These are phyloP conservation scores for Collybia nuda DNA, from an alignment of 768 basidiomycete genomes.

Conservation along the genomic window DNA sequence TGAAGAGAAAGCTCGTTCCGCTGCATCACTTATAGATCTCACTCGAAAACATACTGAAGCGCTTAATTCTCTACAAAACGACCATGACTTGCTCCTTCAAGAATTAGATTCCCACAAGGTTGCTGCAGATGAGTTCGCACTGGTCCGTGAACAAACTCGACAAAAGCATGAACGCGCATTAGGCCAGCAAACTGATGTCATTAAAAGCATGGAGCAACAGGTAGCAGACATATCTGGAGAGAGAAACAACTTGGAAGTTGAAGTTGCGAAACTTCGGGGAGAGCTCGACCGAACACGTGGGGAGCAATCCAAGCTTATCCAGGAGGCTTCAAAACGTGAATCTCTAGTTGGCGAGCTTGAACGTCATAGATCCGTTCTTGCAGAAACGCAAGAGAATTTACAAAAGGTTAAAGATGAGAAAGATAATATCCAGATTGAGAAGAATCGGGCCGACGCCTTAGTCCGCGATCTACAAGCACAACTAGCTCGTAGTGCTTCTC, in stretches of 20 bases:
- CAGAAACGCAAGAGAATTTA: slow-evolving; percentile 75
- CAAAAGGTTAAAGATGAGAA: slow-evolving; percentile 83
- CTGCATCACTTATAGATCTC: slow-evolving; percentile 46
- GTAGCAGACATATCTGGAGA: slow-evolving; percentile 44
- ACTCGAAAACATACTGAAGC: slow-evolving; percentile 49
- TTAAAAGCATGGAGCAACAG: slow-evolving; percentile 50
- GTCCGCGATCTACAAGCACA: slow-evolving; percentile 82
- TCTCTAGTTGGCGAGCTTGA: slow-evolving; percentile 76
- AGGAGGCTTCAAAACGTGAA: slow-evolving; percentile 75
- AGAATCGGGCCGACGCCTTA: slow-evolving; percentile 61
- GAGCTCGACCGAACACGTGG: slow-evolving; percentile 59
- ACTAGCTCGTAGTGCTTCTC: slow-evolving; percentile 56
- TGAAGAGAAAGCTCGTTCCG: slow-evolving; percentile 48
- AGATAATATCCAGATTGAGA: slow-evolving; percentile 74
- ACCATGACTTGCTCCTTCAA: slow-evolving; percentile 47
- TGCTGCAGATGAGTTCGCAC: slow-evolving; percentile 49
- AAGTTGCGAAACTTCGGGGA: slow-evolving; percentile 51
- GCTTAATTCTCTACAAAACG: slow-evolving; percentile 42
- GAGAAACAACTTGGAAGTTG: slow-evolving; percentile 40
- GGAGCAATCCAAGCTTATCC: slow-evolving; percentile 62
- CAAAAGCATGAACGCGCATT: slow-evolving; percentile 46
- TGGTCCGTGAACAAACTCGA: slow-evolving; percentile 40
- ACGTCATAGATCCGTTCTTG: slow-evolving; percentile 70
- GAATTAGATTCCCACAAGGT: slow-evolving; percentile 64
- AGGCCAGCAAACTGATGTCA: slow-evolving; percentile 45